Evolutionary conservation across 495 filamentous ascomycete species (phyloP), one percentile per base, ranked within the genome.

Genomic region (Ramalina intermedia): DNA sequence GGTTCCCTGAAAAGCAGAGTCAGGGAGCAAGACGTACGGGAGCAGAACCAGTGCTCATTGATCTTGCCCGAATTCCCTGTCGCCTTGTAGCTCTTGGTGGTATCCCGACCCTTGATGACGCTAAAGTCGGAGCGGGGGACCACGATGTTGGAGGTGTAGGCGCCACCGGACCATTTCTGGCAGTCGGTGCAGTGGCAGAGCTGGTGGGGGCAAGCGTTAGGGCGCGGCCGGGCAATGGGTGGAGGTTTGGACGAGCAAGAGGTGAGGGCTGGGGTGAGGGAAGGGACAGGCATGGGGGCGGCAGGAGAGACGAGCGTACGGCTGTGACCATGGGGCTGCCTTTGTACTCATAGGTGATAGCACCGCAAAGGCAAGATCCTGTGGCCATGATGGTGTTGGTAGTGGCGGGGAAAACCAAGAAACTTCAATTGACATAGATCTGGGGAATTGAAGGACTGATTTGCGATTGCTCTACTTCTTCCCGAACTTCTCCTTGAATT

Each of bases 1-100:
- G 6, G 7, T 24, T 24, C 3, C 1, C 3, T 24, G 23, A 24
- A 33, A 33, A 9, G 29, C 6, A 33, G 29, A 7, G 29, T 3
- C 3, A 33, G 13, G n/a, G 24, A 20, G 27, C 4, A 2, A 16
- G 2, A 47, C 36, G 2, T 12, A 53, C 49, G 24, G 16, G 53
- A 40, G 53, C 70, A 74, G 59, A 74, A 72, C 49, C 63, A 72
- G 49, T 72, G 69, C 52, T 69, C 68, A 54, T 72, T 73, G 52
- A 68, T 63, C 42, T 72, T 72, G 13, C 70, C 70, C 5, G 58
- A 62, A 29, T 51, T 57, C 3, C 68, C 70, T 3, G 43, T 56
- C 14, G 45, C 56, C 23, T 71, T 66, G 49, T 66, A 73, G 38
- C 57, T 41, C 33, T 53, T 63, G 9, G 65, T 62, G 41, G 36